Conservation (phyloP, 306 rosid genomes). For the Hippophae gyantsensis region DNA sequence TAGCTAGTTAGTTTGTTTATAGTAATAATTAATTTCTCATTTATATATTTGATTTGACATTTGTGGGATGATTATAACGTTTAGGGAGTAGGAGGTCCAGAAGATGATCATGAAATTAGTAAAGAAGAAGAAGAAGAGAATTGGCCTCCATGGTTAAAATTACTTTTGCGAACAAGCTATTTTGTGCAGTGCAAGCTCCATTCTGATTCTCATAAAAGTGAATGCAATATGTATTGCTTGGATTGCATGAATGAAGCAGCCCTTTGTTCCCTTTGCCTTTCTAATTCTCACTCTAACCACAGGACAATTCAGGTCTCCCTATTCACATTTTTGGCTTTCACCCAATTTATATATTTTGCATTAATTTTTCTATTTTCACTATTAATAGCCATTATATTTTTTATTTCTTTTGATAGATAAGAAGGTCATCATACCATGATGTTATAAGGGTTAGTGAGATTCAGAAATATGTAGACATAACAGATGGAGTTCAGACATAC, state of each 20-base stretch:
- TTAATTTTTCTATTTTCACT: no score
- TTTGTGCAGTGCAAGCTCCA: slow-evolving; percentile 82
- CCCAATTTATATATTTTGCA: no score
- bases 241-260: slow-evolving; percentile 78
- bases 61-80: neutral
- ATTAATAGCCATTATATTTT: no score
- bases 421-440: slow-evolving; percentile 93
- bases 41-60: no score
- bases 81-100: slow-evolving; percentile 94
- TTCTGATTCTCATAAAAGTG: slow-evolving; percentile 84
- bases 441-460: slow-evolving; percentile 83
- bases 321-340: no score
- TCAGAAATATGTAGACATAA: slow-evolving; percentile 80
- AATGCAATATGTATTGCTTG: slow-evolving; percentile 93
- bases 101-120: slow-evolving; percentile 44
- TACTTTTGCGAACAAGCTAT: slow-evolving; percentile 57
- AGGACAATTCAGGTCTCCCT: slow-evolving; percentile 63
- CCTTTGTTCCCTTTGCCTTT: slow-evolving; percentile 81
- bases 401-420: slow-evolving; percentile 34
- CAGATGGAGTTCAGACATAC: slow-evolving; percentile 78
- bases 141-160: slow-evolving; percentile 97
- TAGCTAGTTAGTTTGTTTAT: no score
- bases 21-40: no score
- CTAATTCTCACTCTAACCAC: slow-evolving; percentile 53
- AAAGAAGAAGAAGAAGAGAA: slow-evolving; percentile 8